Base-by-base conservation (phyloP, 495 filamentous ascomycete species). In the Amorphotheca resinae region DNA sequence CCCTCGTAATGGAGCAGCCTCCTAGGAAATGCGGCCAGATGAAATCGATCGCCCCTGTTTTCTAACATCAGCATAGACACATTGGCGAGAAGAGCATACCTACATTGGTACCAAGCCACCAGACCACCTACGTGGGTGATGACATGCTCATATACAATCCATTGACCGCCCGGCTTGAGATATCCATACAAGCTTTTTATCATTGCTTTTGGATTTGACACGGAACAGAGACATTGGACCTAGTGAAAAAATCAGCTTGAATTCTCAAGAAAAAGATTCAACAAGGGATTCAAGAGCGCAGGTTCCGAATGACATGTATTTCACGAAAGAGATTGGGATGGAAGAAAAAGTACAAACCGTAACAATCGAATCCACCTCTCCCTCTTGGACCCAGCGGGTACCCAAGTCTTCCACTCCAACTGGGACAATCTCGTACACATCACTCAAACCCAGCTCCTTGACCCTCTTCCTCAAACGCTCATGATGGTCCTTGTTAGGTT, bases 71-170 rank as follows among this genome's bases (percentile, higher is more conserved):
- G 44, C 40, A 37, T 9, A 21, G 34, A 4, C 18, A 4, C 9
- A 4, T 6, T 17, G 15, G 9, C 18, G 6, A 4, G 46, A 56
- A 64, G 60, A 48, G 52, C 15, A 21, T 2, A 65, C 77, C 61
- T 33, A 72, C 77, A 48, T 61, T 64, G 58, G 68, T 69, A 59
- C 33, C 59, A 54, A 41, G 60, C 53, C 64, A 79, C 70, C 14
- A 59, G 56, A 54, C 54, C 59, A 31, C 60, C 55, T 52, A 68
- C 62, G 44, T 67, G 54, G 44, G 62, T 61, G 38, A 66, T 63
- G 25, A 87, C 78, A 62, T 88, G 83, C 65, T 88, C 83, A 33
- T 73, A 79, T 9, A 84, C 65, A 33, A 84, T 71, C 71, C 82
- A 68, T 32, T 66, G 55, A 0, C 82, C 83, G 8, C 82, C 82